Percentiles rank a stretch among this genome's conserved stretches.
phyloP scores from a whole-genome alignment of 2,329 filamentous ascomycete genomes.

The Aspergillus udagawae region DNA sequence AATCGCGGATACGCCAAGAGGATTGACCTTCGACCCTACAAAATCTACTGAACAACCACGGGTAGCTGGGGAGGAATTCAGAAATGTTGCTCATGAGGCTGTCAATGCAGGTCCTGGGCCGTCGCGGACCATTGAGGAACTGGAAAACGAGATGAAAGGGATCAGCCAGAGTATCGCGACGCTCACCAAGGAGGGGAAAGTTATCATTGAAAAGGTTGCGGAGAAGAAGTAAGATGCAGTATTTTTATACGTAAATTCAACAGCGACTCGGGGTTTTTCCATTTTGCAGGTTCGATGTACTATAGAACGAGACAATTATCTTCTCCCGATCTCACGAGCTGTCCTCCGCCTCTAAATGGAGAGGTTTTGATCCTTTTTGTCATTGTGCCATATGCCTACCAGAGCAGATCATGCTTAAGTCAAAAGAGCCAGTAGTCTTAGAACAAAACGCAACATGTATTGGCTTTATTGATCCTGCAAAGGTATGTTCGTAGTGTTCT shows the following conservation, averaged over 20 bases:
- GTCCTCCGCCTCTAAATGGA: background rate
- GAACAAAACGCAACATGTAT: background rate
- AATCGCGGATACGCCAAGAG: slow-evolving; percentile 77
- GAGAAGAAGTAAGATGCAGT: slow-evolving; percentile 16
- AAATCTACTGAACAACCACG: slow-evolving; percentile 20
- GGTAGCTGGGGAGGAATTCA: slow-evolving; percentile 12
- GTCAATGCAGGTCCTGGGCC: slow-evolving; percentile 22
- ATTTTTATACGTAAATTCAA: slow-evolving; percentile 7
- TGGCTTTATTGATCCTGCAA: background rate
- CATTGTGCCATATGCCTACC: background rate
- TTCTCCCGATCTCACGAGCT: background rate
- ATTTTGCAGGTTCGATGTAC: background rate
- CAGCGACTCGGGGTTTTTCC: background rate
- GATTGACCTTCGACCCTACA: slow-evolving; percentile 60
- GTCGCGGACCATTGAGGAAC: slow-evolving; percentile 24
- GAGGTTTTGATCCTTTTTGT: background rate
- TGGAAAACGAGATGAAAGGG: slow-evolving; percentile 29
- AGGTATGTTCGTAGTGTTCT: too few relatives aligned
- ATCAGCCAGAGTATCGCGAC: slow-evolving; percentile 46
- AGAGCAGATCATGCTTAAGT: background rate
- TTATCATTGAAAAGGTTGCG: slow-evolving; percentile 52
- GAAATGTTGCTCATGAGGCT: slow-evolving; percentile 19
- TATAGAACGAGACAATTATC: background rate
- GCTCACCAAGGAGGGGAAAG: slow-evolving; percentile 60
- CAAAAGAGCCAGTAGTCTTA: background rate